Evolutionary conservation across 2,329 filamentous ascomycete species (phyloP).

Genomic region (Bipolaris zeicola): DNA sequence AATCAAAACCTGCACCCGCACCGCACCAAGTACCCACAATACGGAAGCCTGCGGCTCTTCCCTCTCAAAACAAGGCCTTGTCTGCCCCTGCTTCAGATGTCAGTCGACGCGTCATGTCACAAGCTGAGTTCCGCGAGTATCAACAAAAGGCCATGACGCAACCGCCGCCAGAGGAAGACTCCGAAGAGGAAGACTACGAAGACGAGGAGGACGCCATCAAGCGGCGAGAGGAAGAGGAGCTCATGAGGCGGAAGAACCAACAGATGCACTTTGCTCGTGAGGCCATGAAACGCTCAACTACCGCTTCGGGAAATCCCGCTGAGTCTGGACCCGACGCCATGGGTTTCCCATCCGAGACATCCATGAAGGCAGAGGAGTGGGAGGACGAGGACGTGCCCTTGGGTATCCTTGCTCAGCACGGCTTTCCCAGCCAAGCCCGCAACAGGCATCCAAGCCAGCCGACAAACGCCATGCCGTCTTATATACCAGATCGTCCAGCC

Average conservation of each 20-base stretch:
- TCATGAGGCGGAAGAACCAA: conserved; percentile 39
- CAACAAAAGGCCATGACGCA: conserved; percentile 36
- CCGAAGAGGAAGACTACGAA: conserved; percentile 45
- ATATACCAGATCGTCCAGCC: conserved; percentile 44
- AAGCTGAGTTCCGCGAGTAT: conserved; percentile 41
- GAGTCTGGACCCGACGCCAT: conserved; percentile 28
- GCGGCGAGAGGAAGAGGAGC: conserved; percentile 42
- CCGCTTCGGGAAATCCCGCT: conserved; percentile 28
- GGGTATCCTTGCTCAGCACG: conserved; percentile 46
- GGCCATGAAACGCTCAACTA: conserved; percentile 44
- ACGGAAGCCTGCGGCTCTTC: conserved; percentile 15
- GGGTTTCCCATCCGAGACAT: conserved; percentile 46
- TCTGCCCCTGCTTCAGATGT: conserved; percentile 15
- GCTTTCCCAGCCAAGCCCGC: conserved; percentile 40
- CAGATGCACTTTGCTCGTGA: conserved; percentile 44
- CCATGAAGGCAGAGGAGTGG: conserved; percentile 45
- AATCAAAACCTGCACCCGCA: conserved; percentile 19
- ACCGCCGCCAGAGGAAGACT: conserved; percentile 33
- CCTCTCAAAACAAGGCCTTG: conserved; percentile 17
- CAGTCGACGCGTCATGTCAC: conserved; percentile 40
- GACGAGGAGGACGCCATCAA: conserved; percentile 46
- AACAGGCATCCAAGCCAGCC: conserved; percentile 37
- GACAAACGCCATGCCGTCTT: conserved; percentile 40
- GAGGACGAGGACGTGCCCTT: conserved; percentile 48
- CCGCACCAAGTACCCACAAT: conserved; percentile 9